A percentile compares a stretch with the other conserved stretches of the same genome.
Evolutionary conservation across 1,139 yeast species (phyloP).

Genomic region (Taphrina deformans): DNA sequence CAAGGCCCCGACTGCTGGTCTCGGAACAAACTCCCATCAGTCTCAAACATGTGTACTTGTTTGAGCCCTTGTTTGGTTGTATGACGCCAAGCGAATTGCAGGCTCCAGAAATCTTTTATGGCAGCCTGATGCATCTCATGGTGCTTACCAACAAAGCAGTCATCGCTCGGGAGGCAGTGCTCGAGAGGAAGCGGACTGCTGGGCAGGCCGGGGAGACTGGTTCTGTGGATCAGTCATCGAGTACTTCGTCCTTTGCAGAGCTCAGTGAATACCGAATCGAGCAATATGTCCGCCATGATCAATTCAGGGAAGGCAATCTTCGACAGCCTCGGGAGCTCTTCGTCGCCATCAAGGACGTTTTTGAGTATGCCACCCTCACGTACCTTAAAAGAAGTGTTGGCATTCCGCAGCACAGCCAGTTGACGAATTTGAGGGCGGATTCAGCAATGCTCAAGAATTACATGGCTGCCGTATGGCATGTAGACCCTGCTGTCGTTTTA

Average conservation of each 20-base stretch:
- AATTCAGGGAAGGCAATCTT: neutral
- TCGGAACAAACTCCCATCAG: neutral
- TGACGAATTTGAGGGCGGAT: neutral
- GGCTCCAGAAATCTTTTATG: neutral
- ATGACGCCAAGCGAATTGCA: neutral
- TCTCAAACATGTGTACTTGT: neutral
- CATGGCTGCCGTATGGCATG: neutral
- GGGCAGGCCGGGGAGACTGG: neutral
- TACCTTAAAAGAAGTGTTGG: neutral
- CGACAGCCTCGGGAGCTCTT: neutral
- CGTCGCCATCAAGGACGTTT: neutral
- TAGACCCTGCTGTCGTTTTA: neutral
- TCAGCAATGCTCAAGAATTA: neutral
- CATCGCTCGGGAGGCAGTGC: neutral
- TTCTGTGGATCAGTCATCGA: neutral
- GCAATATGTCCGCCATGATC: neutral
- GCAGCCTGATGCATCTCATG: slow-evolving; percentile 11
- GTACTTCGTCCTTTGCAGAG: neutral
- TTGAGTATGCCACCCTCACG: slow-evolving; percentile 2
- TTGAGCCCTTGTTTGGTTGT: slow-evolving; percentile 9
- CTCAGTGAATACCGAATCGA: slow-evolving; percentile 5
- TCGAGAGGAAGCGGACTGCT: neutral
- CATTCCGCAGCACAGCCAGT: neutral
- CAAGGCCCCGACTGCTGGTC: neutral
- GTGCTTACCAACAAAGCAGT: slow-evolving; percentile 3